Percentiles rank a stretch among this genome's conserved stretches.
Conservation (phyloP, 805 yeast genomes). For the Lachancea waltii region DNA sequence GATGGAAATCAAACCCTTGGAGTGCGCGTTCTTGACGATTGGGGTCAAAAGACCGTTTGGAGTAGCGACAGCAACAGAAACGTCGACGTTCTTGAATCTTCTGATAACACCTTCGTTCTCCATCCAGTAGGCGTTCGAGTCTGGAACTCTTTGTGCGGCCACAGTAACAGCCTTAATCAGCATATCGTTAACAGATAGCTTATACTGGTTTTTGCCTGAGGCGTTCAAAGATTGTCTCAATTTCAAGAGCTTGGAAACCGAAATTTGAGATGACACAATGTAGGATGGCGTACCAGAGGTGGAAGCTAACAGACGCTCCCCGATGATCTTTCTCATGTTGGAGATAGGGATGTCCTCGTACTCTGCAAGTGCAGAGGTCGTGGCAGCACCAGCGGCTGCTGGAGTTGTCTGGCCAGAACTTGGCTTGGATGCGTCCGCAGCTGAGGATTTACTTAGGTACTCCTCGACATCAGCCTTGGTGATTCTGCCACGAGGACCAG, state of each 20-base stretch:
- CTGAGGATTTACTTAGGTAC: slow-evolving; percentile 38
- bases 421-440: no score
- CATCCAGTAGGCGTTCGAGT: slow-evolving; percentile 90
- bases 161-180: slow-evolving; percentile 89
- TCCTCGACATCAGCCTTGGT: slow-evolving; percentile 84
- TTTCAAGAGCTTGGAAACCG: slow-evolving; percentile 85
- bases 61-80: slow-evolving; percentile 97
- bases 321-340: slow-evolving; percentile 90
- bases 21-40: slow-evolving; percentile 80
- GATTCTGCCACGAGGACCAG: slow-evolving; percentile 95
- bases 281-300: slow-evolving; percentile 86
- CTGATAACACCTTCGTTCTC: slow-evolving; percentile 85
- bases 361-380: slow-evolving; percentile 49
- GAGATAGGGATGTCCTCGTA: slow-evolving; percentile 82
- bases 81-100: slow-evolving; percentile 86
- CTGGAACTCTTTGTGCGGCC: slow-evolving; percentile 87
- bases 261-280: slow-evolving; percentile 79
- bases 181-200: slow-evolving; percentile 88
- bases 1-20: slow-evolving; percentile 78
- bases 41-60: slow-evolving; percentile 98
- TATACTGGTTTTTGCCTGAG: slow-evolving; percentile 77
- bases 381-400: slow-evolving; percentile 39
- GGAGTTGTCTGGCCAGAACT: no score
- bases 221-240: slow-evolving; percentile 86
- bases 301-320: slow-evolving; percentile 78